Conservation (phyloP, 495 filamentous ascomycete genomes). For the Podospora conica region DNA sequence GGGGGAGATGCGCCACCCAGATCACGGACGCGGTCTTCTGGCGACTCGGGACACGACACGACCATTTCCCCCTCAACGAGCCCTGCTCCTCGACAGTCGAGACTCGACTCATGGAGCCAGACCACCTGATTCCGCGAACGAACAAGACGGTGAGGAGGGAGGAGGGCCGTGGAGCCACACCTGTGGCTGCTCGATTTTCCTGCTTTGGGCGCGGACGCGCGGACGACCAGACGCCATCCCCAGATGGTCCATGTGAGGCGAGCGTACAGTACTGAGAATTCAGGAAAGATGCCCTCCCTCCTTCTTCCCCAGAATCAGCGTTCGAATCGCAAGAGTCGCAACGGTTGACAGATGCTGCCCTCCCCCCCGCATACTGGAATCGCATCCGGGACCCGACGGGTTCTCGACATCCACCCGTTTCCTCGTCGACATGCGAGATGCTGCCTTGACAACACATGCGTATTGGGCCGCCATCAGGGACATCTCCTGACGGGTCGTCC, state of each 20-base stretch:
- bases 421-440: neutral
- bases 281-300: neutral
- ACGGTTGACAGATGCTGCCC: neutral
- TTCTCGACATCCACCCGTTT: constrained; percentile 1
- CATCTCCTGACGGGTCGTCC: neutral
- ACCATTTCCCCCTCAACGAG: neutral
- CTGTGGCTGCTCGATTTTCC: constrained; percentile 11
- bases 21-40: constrained; percentile 1
- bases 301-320: neutral
- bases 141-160: neutral
- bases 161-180: constrained; percentile 11
- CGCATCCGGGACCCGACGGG: neutral
- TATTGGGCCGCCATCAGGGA: constrained; percentile 12
- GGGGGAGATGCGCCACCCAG: constrained; percentile 1
- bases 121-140: constrained; percentile 9
- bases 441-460: neutral
- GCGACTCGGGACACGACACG: constrained; percentile 12
- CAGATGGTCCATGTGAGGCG: neutral
- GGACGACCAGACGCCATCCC: neutral
- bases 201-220: constrained; percentile 8
- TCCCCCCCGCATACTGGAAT: constrained; percentile 4
- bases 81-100: neutral
- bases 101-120: neutral
- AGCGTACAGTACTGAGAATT: neutral
- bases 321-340: constrained; percentile 5